A percentile compares a stretch with the other conserved stretches of the same genome.
These are phyloP conservation scores for Rhodosorus marinus DNA, from an alignment of 23 red algal species.

Conservation along the genomic window DNA sequence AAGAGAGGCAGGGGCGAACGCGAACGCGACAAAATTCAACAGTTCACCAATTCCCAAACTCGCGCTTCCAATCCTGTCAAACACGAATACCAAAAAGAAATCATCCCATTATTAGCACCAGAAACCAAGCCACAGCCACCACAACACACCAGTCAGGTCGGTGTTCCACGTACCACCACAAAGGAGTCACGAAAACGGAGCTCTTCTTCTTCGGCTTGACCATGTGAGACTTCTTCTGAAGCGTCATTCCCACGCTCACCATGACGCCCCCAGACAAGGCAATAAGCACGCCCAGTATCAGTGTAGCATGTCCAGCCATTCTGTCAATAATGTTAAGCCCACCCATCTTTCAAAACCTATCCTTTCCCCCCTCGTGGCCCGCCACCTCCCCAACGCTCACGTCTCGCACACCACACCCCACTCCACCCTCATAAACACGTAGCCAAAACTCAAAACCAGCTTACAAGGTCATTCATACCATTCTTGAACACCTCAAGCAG, in stretches of 20 bases:
- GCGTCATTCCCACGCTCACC: conserved; percentile 22
- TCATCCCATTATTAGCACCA: conserved; percentile 1
- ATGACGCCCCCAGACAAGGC: conserved; percentile 48
- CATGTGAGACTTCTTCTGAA: conserved; percentile 47
- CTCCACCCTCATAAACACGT: too few species aligned
- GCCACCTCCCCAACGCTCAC: too few species aligned
- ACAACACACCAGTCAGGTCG: neutral
- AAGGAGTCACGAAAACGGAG: conserved; percentile 2
- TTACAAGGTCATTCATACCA: too few species aligned
- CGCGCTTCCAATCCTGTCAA: conserved; percentile 38
- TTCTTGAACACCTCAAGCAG: too few species aligned
- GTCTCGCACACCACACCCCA: too few species aligned
- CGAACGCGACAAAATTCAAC: conserved; percentile 74
- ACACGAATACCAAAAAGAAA: conserved; percentile 17
- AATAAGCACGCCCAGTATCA: conserved; percentile 43
- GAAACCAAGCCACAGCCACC: neutral
- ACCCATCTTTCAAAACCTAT: too few species aligned
- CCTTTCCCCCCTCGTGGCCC: too few species aligned
- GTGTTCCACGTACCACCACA: neutral
- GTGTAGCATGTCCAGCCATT: too few species aligned
- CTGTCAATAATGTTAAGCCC: too few species aligned
- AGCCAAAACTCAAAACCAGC: too few species aligned
- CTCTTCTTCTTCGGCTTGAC: neutral
- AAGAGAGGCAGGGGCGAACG: conserved; percentile 51
- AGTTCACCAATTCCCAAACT: conserved; percentile 59